Base-by-base conservation (phyloP, 495 filamentous ascomycete species). In the Tuber aestivum region DNA sequence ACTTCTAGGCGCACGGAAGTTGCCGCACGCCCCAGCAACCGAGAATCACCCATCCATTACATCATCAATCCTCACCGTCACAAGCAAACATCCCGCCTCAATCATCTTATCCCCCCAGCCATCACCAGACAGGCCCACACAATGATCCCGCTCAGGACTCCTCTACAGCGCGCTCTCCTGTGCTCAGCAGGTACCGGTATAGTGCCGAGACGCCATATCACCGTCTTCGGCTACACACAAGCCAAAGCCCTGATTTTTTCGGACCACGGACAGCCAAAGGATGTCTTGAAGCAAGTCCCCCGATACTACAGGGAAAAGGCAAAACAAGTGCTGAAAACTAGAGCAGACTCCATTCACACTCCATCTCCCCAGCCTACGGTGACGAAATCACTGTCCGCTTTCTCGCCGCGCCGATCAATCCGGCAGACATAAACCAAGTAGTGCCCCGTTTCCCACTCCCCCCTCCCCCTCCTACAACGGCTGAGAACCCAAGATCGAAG, bases 171-270 rank as follows among this genome's bases (percentile, higher is more conserved):
- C 77, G 37, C 71, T 20, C 3, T 75, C 45, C 78, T 65, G 44
- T 45, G 73, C 69, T 72, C 56, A 27, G 56, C 27, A 65, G 23
- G 12, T 6, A 27, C 56, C n/a, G n/a, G n/a, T n/a, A n/a, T n/a
- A n/a, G 32, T 61, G 35, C 73, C 35, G 73, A 83, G 71, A 61
- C 88, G 89, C 41, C 72, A 75, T 78, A 87, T 92, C 74, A 92
- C 92, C n/a, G 88, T 92, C 35, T 98, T 97, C 83, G 96, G 96
- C 77, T 98, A 98, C 85, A 95, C 92, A n/a, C 95, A 98, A 85
- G 91, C 96, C 74, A 96, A 97, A 86, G 89, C 94, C 0, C 90
- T 99, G 71, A 89, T 94, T 8, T 97, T 96, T 83, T 89, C 89
- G 70, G 87, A 91, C 81, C 91, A 95, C 83, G 95, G 96, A 83